Conservation (phyloP, 2,329 filamentous ascomycete genomes). For the Xylariomycetidae sp. region DNA sequence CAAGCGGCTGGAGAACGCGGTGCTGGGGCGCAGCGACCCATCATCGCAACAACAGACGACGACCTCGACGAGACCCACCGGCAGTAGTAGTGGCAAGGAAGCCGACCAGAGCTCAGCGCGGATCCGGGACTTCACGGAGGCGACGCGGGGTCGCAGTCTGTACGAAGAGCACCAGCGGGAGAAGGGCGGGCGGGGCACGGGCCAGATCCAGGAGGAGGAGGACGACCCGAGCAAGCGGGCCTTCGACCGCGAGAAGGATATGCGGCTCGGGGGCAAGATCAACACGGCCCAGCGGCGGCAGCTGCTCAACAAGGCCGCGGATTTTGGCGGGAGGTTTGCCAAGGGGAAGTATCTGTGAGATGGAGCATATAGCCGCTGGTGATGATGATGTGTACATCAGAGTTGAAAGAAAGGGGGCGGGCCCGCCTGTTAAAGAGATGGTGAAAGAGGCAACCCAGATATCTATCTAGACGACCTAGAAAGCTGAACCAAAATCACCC, state of each 20-base stretch:
- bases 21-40: constrained; percentile 64
- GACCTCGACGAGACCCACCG: constrained; percentile 1
- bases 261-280: constrained; percentile 70
- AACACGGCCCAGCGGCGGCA: constrained; percentile 71
- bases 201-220: constrained; percentile 56
- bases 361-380: too few species aligned
- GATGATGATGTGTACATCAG: too few species aligned
- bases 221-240: constrained; percentile 87
- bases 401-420: too few species aligned
- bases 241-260: constrained; percentile 93
- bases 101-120: constrained; percentile 50
- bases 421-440: too few species aligned
- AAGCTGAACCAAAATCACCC: too few species aligned
- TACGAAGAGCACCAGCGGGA: constrained; percentile 52
- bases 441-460: too few species aligned
- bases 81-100: too few species aligned
- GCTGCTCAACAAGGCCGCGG: constrained; percentile 71
- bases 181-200: constrained; percentile 14
- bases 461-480: too few species aligned
- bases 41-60: constrained; percentile 31
- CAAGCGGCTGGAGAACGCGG: constrained; percentile 72
- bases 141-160: constrained; percentile 52
- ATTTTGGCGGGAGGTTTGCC: constrained; percentile 78
- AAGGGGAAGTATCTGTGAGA: constrained; percentile 62
- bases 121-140: constrained; percentile 47